phyloP scores from a whole-genome alignment of 2,329 filamentous ascomycete genomes.

The Tympanopsis confertula region DNA sequence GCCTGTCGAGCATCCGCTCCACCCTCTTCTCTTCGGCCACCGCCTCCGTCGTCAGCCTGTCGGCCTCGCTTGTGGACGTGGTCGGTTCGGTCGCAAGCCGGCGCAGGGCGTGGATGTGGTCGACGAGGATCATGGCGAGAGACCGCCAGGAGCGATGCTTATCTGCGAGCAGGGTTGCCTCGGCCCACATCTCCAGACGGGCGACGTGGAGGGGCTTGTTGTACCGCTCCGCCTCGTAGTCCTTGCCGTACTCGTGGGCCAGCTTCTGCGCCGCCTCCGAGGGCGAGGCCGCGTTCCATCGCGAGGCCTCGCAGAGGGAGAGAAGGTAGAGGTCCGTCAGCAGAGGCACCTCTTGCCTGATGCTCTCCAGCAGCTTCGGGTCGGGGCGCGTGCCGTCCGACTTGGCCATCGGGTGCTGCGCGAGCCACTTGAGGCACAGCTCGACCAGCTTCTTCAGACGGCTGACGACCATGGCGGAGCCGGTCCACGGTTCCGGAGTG shows the following conservation, averaged over 20 bases:
- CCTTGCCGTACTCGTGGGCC: slow-evolving; percentile 31
- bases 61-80: slow-evolving; percentile 15
- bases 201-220: slow-evolving; percentile 40
- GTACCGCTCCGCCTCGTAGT: slow-evolving; percentile 37
- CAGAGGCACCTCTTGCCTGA: slow-evolving; percentile 33
- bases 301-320: slow-evolving; percentile 37
- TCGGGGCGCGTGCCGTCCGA: slow-evolving; percentile 19
- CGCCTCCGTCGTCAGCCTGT: slow-evolving; percentile 27
- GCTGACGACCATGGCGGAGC: slow-evolving; percentile 48
- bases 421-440: slow-evolving; percentile 41
- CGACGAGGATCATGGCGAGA: slow-evolving; percentile 42
- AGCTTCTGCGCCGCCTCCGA: slow-evolving; percentile 27
- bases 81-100: slow-evolving; percentile 19
- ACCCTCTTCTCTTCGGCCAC: slow-evolving; percentile 35
- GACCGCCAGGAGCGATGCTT: slow-evolving; percentile 42
- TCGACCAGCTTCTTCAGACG: slow-evolving; percentile 49
- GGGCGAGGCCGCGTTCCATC: slow-evolving; percentile 33
- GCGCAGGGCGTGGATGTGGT: slow-evolving; percentile 33
- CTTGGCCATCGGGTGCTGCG: slow-evolving; percentile 16
- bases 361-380: slow-evolving; percentile 26
- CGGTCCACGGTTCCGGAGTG: slow-evolving; percentile 79
- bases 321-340: slow-evolving; percentile 43
- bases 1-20: slow-evolving; percentile 44
- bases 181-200: slow-evolving; percentile 42
- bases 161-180: slow-evolving; percentile 44